Evolutionary conservation across 2,329 filamentous ascomycete species (phyloP).

Genomic region (Claviceps purpurea): DNA sequence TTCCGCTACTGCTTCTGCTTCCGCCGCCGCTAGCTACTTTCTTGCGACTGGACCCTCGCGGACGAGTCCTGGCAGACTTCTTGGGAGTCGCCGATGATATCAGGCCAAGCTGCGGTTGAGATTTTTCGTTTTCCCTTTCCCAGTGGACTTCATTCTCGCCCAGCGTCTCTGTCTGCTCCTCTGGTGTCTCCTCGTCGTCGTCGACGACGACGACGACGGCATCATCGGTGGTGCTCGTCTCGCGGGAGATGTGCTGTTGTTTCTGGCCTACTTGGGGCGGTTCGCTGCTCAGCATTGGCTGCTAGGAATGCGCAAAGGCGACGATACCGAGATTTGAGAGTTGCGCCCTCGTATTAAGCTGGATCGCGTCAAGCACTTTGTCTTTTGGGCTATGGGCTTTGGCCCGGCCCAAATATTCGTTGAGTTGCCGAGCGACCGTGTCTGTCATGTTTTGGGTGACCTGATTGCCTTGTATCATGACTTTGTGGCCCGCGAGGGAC

Average conservation of each 20-base stretch:
- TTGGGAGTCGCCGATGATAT: too few species aligned
- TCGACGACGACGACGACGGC: neutral
- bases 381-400: neutral
- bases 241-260: neutral
- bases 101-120: too few species aligned
- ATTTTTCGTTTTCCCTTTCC: neutral
- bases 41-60: too few species aligned
- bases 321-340: neutral
- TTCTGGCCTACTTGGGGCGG: neutral
- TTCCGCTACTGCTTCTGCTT: too few species aligned
- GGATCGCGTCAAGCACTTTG: neutral
- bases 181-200: neutral
- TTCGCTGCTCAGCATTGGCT: neutral
- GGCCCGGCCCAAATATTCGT: neutral
- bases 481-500: neutral
- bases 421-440: neutral
- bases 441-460: neutral
- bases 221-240: neutral
- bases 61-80: too few species aligned
- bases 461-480: neutral
- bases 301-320: neutral
- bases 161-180: neutral
- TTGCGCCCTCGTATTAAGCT: neutral
- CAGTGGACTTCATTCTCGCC: too few species aligned
- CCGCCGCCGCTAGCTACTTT: too few species aligned